Evolutionary conservation across 2,329 filamentous ascomycete species (phyloP).

Genomic region (Clonostachys solani): DNA sequence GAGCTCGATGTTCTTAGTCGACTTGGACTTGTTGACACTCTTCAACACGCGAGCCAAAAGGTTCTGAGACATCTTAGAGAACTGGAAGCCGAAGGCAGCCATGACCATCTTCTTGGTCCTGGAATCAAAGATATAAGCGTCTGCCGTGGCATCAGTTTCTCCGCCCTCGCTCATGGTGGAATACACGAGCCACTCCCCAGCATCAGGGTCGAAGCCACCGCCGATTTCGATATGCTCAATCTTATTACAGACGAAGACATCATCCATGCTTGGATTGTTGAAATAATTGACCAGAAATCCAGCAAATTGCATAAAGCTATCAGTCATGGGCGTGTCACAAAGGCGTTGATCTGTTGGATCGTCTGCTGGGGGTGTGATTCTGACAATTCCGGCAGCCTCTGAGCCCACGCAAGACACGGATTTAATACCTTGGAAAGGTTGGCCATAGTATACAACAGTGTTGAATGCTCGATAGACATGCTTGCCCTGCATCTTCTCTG

Average conservation of each 20-base stretch:
- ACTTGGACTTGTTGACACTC: too few relatives aligned
- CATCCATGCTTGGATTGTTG: not conserved
- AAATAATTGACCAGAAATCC: constrained; percentile 1
- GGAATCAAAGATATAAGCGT: constrained; percentile 1
- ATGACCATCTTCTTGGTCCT: constrained; percentile 14
- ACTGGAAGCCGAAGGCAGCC: constrained; percentile 23
- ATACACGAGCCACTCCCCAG: not conserved
- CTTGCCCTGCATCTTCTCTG: too few relatives aligned
- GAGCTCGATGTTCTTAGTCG: too few relatives aligned
- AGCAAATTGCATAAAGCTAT: constrained; percentile 1
- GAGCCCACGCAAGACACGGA: too few relatives aligned
- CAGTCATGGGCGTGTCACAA: not conserved
- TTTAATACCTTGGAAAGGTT: too few relatives aligned
- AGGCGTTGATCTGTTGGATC: not conserved
- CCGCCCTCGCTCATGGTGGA: not conserved
- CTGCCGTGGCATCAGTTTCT: not conserved
- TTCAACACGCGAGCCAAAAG: too few relatives aligned
- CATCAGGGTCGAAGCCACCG: not conserved
- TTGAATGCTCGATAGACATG: too few relatives aligned
- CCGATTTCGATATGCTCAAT: too few relatives aligned
- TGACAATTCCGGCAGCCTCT: too few relatives aligned
- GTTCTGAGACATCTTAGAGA: too few relatives aligned
- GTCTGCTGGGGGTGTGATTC: not conserved
- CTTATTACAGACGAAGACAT: too few relatives aligned
- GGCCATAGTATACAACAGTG: too few relatives aligned